A percentile compares a stretch with the other conserved stretches of the same genome.
Conservation (phyloP, 2,329 filamentous ascomycete genomes). For the Plenodomus tracheiphilus region DNA sequence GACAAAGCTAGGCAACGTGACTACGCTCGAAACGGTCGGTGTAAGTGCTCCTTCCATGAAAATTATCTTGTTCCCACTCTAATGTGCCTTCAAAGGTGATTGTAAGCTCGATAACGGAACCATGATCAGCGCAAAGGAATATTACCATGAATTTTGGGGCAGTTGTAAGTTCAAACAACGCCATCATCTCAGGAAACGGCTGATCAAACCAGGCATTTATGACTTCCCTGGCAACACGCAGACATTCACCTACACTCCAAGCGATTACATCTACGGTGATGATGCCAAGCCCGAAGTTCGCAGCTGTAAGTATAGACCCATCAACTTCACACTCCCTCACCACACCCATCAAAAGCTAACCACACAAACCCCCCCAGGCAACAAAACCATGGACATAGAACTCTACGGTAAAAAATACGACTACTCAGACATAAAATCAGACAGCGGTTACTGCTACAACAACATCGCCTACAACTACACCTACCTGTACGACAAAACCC, state of each 20-base stretch:
- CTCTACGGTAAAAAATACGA: constrained; percentile 19
- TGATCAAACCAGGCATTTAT: constrained; percentile 4
- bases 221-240: constrained; percentile 14
- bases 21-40: not conserved
- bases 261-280: not conserved
- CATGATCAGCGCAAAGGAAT: not conserved
- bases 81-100: constrained; percentile 14
- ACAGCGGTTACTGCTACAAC: constrained; percentile 20
- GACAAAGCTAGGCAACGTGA: not conserved
- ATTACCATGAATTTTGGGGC: not conserved
- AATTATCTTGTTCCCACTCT: not conserved
- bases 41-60: not conserved
- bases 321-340: not conserved
- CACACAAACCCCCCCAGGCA: constrained; percentile 9
- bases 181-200: not conserved
- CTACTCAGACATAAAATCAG: constrained; percentile 10
- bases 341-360: constrained; percentile 4
- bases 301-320: constrained; percentile 3
- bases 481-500: constrained; percentile 12
- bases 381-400: constrained; percentile 11
- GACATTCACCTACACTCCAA: not conserved
- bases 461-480: constrained; percentile 13
- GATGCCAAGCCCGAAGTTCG: not conserved
- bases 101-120: constrained; percentile 28
- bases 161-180: not conserved